A percentile compares a stretch with the other conserved stretches of the same genome.
Conservation (phyloP, 805 yeast genomes). For the Zygoascus biomembranicola region DNA sequence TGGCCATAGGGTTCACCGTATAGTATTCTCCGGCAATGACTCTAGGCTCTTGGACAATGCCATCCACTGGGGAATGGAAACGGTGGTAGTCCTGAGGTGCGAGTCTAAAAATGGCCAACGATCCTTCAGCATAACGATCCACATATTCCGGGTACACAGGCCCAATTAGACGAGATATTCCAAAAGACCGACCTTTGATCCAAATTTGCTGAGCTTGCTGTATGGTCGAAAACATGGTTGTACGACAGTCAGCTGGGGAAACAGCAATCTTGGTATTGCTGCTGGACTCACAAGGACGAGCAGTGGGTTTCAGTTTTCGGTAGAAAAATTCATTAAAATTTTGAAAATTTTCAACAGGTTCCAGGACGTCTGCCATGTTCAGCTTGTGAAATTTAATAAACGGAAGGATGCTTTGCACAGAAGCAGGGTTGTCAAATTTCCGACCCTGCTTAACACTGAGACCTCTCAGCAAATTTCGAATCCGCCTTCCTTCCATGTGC, state of each 20-base stretch:
- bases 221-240: constrained; percentile 58
- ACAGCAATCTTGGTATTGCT: constrained; percentile 42
- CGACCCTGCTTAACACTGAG: constrained; percentile 74
- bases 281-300: constrained; percentile 61
- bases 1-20: constrained; percentile 97
- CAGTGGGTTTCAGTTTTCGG: constrained; percentile 61
- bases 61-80: constrained; percentile 82
- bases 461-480: constrained; percentile 52
- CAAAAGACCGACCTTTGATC: constrained; percentile 81
- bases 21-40: constrained; percentile 84
- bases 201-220: constrained; percentile 63
- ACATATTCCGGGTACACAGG: constrained; percentile 32
- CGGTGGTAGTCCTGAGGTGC: constrained; percentile 98
- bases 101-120: constrained; percentile 72
- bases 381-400: constrained; percentile 79
- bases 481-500: constrained; percentile 44
- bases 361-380: constrained; percentile 60
- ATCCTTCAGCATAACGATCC: constrained; percentile 40
- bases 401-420: constrained; percentile 59
- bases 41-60: constrained; percentile 55
- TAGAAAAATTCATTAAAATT: constrained; percentile 89
- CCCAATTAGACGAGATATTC: constrained; percentile 52
- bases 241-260: constrained; percentile 85
- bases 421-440: constrained; percentile 67
- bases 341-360: constrained; percentile 41